Base-by-base conservation (phyloP, 1,284 basidiomycete species). In the Omphalotus olearius region DNA sequence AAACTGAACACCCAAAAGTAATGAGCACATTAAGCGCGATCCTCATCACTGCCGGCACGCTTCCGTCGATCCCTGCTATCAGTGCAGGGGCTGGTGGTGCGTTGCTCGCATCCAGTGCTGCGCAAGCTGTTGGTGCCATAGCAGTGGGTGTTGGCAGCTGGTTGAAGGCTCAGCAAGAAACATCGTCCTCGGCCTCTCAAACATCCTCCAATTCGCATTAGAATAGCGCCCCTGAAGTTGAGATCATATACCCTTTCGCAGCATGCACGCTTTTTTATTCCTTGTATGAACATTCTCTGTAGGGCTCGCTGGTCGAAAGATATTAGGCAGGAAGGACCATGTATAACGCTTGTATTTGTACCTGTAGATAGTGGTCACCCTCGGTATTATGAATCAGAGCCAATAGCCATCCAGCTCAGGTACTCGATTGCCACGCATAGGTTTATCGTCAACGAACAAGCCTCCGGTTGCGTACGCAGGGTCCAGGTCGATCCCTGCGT, bases 1-100 rank as follows among this genome's bases (percentile, higher is more conserved):
- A 80, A 6, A 75, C 71, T 53, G 86, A 89, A 59, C 85, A 89
- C 59, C 87, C 86, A 2, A 83, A 83, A 62, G 77, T 78, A 25
- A 88, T 89, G 84, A 81, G 77, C 54, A 78, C 85, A 36, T 64
- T 89, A 48, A 83, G 83, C 53, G 86, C 86, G 5, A 79, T 89
- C 52, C 76, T 89, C 56, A 85, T 89, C 62, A 87, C 85, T 5
- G 82, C 83, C 40, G 86, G 87, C 37, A 80, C 82, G 33, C 73
- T 89, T 38, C 86, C 86, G 0, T 67, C 84, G 0, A 77, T 88
- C 35, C 86, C 86, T 18, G 83, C 74, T 1, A 76, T 88, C 59
- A 73, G 71, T 44, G 80, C 78, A 0, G 82, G 80, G 11, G 83
- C 80, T 5, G 85, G 85, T 18, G 85, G 85, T 17, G 82, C 83